Conservation (phyloP, 805 yeast genomes). For the Danielia oregonensis region DNA sequence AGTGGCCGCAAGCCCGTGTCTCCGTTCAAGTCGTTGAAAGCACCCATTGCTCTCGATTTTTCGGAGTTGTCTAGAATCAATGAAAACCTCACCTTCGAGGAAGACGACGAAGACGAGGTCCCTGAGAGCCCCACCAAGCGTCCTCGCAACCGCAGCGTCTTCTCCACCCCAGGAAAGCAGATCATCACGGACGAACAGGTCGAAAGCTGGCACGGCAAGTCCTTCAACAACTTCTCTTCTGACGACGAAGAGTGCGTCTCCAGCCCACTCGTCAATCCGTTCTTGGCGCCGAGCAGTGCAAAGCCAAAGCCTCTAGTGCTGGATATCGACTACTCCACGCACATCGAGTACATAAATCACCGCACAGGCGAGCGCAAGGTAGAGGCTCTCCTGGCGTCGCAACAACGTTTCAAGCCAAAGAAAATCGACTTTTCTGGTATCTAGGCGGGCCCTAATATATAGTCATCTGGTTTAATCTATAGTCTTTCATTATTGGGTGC, state of each 20-base stretch:
- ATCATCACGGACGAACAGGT: constrained; percentile 30
- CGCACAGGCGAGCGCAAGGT: constrained; percentile 38
- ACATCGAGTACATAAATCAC: constrained; percentile 38
- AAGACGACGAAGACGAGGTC: constrained; percentile 3
- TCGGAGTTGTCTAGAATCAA: constrained; percentile 18
- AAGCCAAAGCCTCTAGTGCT: constrained; percentile 19
- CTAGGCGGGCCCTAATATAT: too few relatives aligned
- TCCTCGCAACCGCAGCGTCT: background rate
- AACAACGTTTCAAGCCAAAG: constrained; percentile 37
- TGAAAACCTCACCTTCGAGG: constrained; percentile 25
- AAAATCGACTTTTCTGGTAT: constrained; percentile 24
- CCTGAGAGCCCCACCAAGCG: constrained; percentile 22
- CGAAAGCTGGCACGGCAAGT: constrained; percentile 36
- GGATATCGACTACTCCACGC: constrained; percentile 30
- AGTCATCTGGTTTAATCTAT: too few relatives aligned
- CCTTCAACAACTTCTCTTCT: constrained; percentile 26
- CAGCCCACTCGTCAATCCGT: constrained; percentile 11
- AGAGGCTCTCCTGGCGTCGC: constrained; percentile 24
- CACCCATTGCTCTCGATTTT: constrained; percentile 15
- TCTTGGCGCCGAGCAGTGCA: constrained; percentile 21
- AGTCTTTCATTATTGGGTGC: background rate
- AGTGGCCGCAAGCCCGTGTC: constrained; percentile 27
- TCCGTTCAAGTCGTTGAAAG: constrained; percentile 6
- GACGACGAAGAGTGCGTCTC: constrained; percentile 20
- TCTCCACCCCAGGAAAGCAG: constrained; percentile 33